Conservation (phyloP, 2,329 filamentous ascomycete genomes). For the Capronia americana region DNA sequence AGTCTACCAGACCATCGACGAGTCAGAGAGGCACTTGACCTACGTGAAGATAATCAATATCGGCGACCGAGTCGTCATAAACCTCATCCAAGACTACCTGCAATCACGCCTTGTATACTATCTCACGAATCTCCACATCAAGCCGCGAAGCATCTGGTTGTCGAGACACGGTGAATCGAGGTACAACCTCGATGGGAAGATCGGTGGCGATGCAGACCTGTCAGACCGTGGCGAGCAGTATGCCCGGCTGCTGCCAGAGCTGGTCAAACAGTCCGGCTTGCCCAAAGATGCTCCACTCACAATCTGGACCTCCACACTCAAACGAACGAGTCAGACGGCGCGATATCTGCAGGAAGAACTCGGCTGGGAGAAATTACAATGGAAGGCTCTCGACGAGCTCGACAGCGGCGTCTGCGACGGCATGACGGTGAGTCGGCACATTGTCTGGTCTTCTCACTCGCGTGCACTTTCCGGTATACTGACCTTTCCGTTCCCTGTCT, state of each 20-base stretch:
- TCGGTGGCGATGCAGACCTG: conserved; percentile 88
- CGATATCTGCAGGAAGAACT: conserved; percentile 74
- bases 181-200: conserved; percentile 88
- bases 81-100: conserved; percentile 94
- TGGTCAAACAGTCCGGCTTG: conserved; percentile 84
- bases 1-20: conserved; percentile 91
- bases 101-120: conserved; percentile 98
- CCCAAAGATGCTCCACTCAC: conserved; percentile 69
- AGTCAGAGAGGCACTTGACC: conserved; percentile 84
- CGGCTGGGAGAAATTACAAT: conserved; percentile 89
- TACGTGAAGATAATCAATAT: conserved; percentile 98
- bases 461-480: neutral
- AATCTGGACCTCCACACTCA: conserved; percentile 77
- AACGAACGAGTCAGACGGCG: conserved; percentile 89
- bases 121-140: conserved; percentile 97
- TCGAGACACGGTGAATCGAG: conserved; percentile 95
- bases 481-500: neutral
- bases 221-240: conserved; percentile 88
- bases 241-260: conserved; percentile 79
- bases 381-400: conserved; percentile 97
- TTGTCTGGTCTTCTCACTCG: neutral
- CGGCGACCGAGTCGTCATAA: conserved; percentile 90
- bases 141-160: conserved; percentile 93
- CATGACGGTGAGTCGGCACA: conserved; percentile 64
- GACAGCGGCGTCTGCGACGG: conserved; percentile 97